These are phyloP conservation scores for Schwanniomyces polymorphus DNA, from an alignment of 805 yeast species.

Conservation along the genomic window DNA sequence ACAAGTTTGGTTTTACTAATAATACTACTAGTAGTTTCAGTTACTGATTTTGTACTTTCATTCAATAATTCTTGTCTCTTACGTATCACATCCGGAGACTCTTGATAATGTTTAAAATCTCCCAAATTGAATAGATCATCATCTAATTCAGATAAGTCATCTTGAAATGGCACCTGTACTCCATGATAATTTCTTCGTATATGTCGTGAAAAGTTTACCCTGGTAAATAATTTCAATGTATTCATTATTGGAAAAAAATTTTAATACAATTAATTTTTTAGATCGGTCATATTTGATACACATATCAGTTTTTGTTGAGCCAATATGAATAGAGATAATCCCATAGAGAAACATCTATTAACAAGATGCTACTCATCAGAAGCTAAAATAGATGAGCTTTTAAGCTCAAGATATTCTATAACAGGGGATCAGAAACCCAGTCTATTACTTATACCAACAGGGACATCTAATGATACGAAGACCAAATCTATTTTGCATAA, in stretches of 20 bases:
- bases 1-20: background rate
- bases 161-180: conserved; percentile 36
- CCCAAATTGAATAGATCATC: conserved; percentile 35
- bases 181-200: background rate
- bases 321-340: conserved; percentile 42
- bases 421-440: conserved; percentile 49
- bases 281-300: background rate
- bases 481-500: conserved; percentile 17
- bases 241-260: background rate
- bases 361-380: conserved; percentile 42
- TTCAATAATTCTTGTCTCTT: conserved; percentile 12
- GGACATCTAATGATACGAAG: conserved; percentile 14
- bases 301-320: background rate
- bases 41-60: background rate
- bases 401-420: conserved; percentile 46
- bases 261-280: background rate
- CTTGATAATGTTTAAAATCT: conserved; percentile 40
- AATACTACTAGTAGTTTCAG: background rate
- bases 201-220: background rate
- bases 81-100: conserved; percentile 24
- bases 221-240: background rate
- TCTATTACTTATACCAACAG: conserved; percentile 41
- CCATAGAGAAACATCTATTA: conserved; percentile 48
- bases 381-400: conserved; percentile 37
- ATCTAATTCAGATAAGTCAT: conserved; percentile 33